A percentile compares a stretch with the other conserved stretches of the same genome.
Evolutionary conservation across 805 yeast species (phyloP).

Genomic region (Candida schatavii): DNA sequence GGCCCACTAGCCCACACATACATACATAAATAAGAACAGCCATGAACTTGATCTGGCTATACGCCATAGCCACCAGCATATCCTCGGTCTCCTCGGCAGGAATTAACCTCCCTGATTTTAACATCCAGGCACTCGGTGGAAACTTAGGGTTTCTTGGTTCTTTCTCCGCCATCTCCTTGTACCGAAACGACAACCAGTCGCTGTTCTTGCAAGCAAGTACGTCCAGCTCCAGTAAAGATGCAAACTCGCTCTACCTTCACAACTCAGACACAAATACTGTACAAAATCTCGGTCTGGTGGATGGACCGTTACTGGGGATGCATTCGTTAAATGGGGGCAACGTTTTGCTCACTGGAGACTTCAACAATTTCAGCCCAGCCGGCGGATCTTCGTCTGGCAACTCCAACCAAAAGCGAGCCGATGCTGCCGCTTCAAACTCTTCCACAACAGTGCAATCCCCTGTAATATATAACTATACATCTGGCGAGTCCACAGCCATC

Average conservation of each 20-base stretch:
- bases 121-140: slow-evolving; percentile 25
- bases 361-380: slow-evolving; percentile 28
- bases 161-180: slow-evolving; percentile 27
- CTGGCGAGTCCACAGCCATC: slow-evolving; percentile 21
- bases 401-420: slow-evolving; percentile 31
- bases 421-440: slow-evolving; percentile 16
- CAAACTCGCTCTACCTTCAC: slow-evolving; percentile 18
- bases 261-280: slow-evolving; percentile 17
- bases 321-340: slow-evolving; percentile 23
- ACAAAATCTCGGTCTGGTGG: slow-evolving; percentile 24
- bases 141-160: slow-evolving; percentile 30
- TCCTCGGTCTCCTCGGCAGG: slow-evolving; percentile 1
- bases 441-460: slow-evolving; percentile 26
- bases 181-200: slow-evolving; percentile 25
- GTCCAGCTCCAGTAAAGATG: background rate
- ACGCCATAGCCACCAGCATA: background rate
- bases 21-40: background rate
- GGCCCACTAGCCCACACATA: background rate
- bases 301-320: slow-evolving; percentile 30
- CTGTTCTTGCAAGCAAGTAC: slow-evolving; percentile 12
- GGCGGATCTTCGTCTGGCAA: slow-evolving; percentile 29
- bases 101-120: slow-evolving; percentile 17
- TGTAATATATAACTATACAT: slow-evolving; percentile 31
- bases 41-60: slow-evolving; percentile 1
- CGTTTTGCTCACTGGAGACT: slow-evolving; percentile 35